Conservation (phyloP, 805 yeast genomes). For the Pichia cabralensis region DNA sequence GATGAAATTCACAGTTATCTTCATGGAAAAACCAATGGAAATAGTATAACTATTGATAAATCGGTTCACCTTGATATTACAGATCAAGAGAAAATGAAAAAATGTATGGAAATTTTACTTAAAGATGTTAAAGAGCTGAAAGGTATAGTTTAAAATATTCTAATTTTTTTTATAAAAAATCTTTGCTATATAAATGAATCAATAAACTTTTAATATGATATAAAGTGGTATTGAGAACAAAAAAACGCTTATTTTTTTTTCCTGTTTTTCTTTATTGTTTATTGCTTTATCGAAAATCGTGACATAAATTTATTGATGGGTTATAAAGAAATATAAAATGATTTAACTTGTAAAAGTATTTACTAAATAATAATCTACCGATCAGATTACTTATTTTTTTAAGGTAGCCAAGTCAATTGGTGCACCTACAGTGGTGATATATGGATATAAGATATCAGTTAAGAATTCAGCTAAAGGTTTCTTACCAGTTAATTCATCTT, state of each 20-base stretch:
- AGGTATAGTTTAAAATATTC: background rate
- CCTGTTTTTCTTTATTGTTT: too few species aligned
- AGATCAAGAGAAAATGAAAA: slow-evolving; percentile 8
- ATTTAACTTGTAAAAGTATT: background rate
- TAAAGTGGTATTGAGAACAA: background rate
- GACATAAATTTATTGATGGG: too few species aligned
- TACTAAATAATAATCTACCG: background rate
- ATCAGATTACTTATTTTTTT: slow-evolving; percentile 11
- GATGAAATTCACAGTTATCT: slow-evolving; percentile 9
- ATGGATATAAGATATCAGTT: slow-evolving; percentile 68
- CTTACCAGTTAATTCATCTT: slow-evolving; percentile 63
- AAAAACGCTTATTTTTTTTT: too few species aligned
- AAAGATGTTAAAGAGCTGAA: slow-evolving; percentile 10
- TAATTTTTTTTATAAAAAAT: background rate
- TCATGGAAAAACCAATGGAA: slow-evolving; percentile 4
- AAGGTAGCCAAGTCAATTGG: slow-evolving; percentile 25
- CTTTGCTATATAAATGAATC: slow-evolving; percentile 4
- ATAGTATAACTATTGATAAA: slow-evolving; percentile 2
- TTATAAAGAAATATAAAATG: too few species aligned
- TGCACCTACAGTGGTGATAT: slow-evolving; percentile 41
- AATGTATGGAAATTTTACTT: slow-evolving; percentile 9
- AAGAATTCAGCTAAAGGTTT: slow-evolving; percentile 63
- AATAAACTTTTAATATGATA: background rate
- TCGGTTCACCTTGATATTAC: slow-evolving; percentile 2
- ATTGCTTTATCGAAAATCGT: too few species aligned